Evolutionary conservation across 1,284 basidiomycete species (phyloP).

Genomic region (Anthracocystis walkeri): DNA sequence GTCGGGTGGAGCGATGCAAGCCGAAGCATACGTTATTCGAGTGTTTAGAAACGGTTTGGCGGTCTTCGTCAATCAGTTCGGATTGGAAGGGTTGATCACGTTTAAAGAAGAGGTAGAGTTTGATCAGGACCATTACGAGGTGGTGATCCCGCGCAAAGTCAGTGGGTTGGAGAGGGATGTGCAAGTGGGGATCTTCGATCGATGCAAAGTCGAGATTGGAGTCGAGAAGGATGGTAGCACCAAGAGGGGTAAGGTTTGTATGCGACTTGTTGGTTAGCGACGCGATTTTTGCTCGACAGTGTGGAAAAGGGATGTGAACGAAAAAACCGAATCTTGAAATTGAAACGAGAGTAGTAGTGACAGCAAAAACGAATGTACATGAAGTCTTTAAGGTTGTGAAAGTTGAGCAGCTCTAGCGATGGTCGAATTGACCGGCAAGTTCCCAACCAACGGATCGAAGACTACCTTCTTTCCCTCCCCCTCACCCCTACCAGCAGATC

Average conservation of each 20-base stretch:
- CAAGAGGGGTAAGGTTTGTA: slow-evolving; percentile 89
- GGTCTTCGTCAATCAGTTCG: slow-evolving; percentile 93
- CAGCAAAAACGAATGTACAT: not conserved
- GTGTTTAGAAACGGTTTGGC: slow-evolving; percentile 94
- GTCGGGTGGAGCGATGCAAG: slow-evolving; percentile 55
- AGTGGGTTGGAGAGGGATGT: slow-evolving; percentile 52
- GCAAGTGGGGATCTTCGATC: slow-evolving; percentile 80
- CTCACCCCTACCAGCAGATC: not conserved
- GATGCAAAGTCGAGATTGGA: slow-evolving; percentile 86
- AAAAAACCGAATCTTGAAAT: not conserved
- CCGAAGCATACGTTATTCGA: slow-evolving; percentile 86
- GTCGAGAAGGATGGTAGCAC: slow-evolving; percentile 96
- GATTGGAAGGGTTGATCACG: slow-evolving; percentile 91
- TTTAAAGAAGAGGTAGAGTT: slow-evolving; percentile 90
- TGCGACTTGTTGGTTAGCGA: slow-evolving; percentile 76
- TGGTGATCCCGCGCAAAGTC: slow-evolving; percentile 76
- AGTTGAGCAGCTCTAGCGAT: slow-evolving; percentile 27
- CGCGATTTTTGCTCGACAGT: not conserved
- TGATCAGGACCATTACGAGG: slow-evolving; percentile 89
- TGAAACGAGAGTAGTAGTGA: not conserved
- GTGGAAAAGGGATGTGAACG: not conserved
- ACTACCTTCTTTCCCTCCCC: not conserved
- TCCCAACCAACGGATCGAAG: slow-evolving; percentile 3
- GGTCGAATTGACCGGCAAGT: not conserved
- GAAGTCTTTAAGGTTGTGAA: slow-evolving; percentile 12